Base-by-base conservation (phyloP, 805 yeast genomes). In the Blastobotrys muscicola region DNA sequence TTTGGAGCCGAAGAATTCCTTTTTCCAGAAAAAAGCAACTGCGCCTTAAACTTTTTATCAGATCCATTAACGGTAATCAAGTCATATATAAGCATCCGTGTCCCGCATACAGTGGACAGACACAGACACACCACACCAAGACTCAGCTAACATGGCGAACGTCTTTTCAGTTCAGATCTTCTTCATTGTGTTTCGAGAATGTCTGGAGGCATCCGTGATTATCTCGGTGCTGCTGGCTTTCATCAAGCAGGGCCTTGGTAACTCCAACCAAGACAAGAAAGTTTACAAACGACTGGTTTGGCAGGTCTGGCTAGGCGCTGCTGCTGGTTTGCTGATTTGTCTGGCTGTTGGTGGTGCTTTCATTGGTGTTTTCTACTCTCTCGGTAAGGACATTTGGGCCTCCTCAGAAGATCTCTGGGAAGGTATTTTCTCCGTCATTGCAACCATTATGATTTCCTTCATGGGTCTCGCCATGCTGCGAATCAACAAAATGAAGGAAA, bases 381-480 rank as follows among this genome's bases (percentile, higher is more conserved):
- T 83, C 41, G 80, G 82, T 50, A 75, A 75, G 43, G 94, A 90
- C 74, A 75, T 90, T 51, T 90, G 95, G 84, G 72, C 90, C 41
- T 60, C 64, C 9, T 78, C 95, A 14, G 98, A 90, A 64, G 97
- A 90, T 62, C 64, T 90, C 45, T 90, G 97, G 97, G 98, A 90
- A 74, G 97, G 97, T 70, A 71, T 85, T 45, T 87, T 90, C 62
- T 85, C 94, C 66, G 68, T 90, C 52, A 79, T 90, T 62, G 98
- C 97, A 2, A 77, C 95, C 0, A 68, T 85, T 38, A 76, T 90
- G 77, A 90, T 90, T 59, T 76, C 96, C 9, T 55, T 82, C 55
- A 89, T 90, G 97, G 97, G 98, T 63, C 75, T 90, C 58, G 95
- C 97, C 45, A 85, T 90, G 95, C 75, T 90, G 59, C 78, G 97